phyloP scores from a whole-genome alignment of 2,329 filamentous ascomycete species.

The Thermomyces lanuginosus region DNA sequence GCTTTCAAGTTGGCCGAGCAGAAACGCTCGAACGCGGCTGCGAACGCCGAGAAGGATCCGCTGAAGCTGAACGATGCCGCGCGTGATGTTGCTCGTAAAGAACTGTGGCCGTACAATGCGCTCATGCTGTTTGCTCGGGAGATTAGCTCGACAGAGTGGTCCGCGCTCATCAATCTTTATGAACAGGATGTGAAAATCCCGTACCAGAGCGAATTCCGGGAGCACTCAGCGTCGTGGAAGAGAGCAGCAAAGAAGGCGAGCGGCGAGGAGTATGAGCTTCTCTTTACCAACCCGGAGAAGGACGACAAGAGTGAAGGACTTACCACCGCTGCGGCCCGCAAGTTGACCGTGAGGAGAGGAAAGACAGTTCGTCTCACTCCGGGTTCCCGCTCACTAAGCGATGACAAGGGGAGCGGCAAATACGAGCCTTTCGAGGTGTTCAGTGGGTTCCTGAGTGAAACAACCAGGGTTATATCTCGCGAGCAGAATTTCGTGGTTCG shows the following conservation, averaged over 20 bases:
- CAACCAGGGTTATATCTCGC: conserved; percentile 67
- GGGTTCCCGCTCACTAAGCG: conserved; percentile 30
- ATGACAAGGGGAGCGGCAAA: conserved; percentile 47
- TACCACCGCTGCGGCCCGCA: conserved; percentile 61
- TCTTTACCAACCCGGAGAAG: conserved; percentile 86
- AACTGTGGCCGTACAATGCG: conserved; percentile 76
- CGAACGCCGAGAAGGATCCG: conserved; percentile 24
- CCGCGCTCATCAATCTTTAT: conserved; percentile 61
- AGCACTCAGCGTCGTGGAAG: conserved; percentile 64
- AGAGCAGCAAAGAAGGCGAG: conserved; percentile 57
- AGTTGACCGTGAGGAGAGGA: conserved; percentile 84
- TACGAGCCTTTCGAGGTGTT: conserved; percentile 70
- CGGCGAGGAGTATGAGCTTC: conserved; percentile 61
- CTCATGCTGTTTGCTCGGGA: conserved; percentile 79
- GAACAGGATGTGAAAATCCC: conserved; percentile 58
- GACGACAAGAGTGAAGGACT: conserved; percentile 57
- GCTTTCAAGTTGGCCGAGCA: conserved; percentile 63
- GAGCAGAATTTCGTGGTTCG: conserved; percentile 97
- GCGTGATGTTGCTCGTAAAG: conserved; percentile 53
- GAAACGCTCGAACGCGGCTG: conserved; percentile 48
- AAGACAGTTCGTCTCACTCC: conserved; percentile 46
- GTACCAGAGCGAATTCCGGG: conserved; percentile 69
- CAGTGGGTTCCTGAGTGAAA: conserved; percentile 60
- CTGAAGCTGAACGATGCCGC: conserved; percentile 52
- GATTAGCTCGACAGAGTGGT: conserved; percentile 67